Percentiles rank a stretch among this genome's conserved stretches.
phyloP scores from a whole-genome alignment of 1,284 basidiomycete genomes.

The Phellinidium pouzarii region DNA sequence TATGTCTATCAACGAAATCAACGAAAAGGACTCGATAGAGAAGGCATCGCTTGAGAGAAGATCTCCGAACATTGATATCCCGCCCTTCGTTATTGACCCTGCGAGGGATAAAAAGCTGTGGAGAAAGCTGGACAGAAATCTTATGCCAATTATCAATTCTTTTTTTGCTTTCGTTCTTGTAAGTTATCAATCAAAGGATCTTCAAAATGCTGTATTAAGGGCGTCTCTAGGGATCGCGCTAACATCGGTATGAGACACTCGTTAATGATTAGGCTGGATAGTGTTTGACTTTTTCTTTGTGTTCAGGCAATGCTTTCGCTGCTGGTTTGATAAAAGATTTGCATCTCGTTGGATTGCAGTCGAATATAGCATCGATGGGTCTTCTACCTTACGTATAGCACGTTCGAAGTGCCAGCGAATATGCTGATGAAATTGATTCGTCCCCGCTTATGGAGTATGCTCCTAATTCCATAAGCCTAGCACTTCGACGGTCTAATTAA shows the following conservation, averaged over 20 bases:
- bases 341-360: slow-evolving; percentile 20
- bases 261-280: too few relatives aligned
- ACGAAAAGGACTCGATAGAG: not conserved
- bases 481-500: slow-evolving; percentile 26
- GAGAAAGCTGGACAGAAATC: slow-evolving; percentile 43
- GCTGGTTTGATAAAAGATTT: slow-evolving; percentile 23
- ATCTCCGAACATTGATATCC: not conserved
- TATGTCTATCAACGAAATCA: slow-evolving; percentile 1
- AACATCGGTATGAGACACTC: slow-evolving; percentile 26
- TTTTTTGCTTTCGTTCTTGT: slow-evolving; percentile 56
- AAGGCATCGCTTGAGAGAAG: not conserved
- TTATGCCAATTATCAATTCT: slow-evolving; percentile 46
- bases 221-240: slow-evolving; percentile 29
- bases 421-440: not conserved
- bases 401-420: slow-evolving; percentile 3
- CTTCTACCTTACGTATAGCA: slow-evolving; percentile 18
- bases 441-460: slow-evolving; percentile 4
- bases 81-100: not conserved
- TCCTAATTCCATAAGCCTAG: slow-evolving; percentile 12
- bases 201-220: not conserved
- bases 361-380: slow-evolving; percentile 22
- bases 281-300: too few relatives aligned
- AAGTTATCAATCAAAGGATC: slow-evolving; percentile 21
- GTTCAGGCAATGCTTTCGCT: slow-evolving; percentile 22
- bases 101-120: slow-evolving; percentile 25